phyloP scores from a whole-genome alignment of 176 grass and related monocot genomes.

The Bonia amplexicaulis region DNA sequence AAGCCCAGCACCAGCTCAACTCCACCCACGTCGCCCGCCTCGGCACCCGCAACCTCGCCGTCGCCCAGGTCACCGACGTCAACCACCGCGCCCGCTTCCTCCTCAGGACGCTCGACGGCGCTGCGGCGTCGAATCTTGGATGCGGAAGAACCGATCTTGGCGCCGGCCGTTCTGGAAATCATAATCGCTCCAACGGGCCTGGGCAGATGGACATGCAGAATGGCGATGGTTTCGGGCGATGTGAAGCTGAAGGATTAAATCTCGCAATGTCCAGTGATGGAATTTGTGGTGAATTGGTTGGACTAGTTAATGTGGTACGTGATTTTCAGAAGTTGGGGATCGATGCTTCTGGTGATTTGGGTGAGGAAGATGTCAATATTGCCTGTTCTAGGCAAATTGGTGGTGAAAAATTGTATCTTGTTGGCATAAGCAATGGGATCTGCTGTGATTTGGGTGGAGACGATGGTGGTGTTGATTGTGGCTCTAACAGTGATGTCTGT shows the following conservation, averaged over 20 bases:
- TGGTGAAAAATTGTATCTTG: no score
- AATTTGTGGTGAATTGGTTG: no score
- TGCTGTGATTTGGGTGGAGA: not conserved
- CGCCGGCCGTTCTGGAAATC: not conserved
- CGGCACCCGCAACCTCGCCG: constrained; percentile 64
- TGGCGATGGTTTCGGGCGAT: not conserved
- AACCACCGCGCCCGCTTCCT: constrained; percentile 58
- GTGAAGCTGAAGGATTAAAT: not conserved
- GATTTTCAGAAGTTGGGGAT: not conserved
- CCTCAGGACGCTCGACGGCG: constrained; percentile 43
- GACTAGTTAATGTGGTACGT: not conserved
- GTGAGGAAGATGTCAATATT: not conserved
- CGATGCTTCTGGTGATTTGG: not conserved
- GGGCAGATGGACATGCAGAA: not conserved
- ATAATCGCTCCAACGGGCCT: not conserved
- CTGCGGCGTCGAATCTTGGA: not conserved
- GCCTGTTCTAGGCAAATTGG: not conserved
- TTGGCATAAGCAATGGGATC: not conserved
- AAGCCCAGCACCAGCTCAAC: constrained; percentile 77
- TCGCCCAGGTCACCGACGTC: constrained; percentile 60
- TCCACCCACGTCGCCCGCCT: constrained; percentile 74
- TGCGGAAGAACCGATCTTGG: constrained; percentile 3
- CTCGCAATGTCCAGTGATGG: not conserved
- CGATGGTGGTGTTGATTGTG: not conserved
- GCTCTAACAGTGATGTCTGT: no score